These are phyloP conservation scores for Singerocomus inundabilis DNA, from an alignment of 1,284 basidiomycete genomes.

Conservation along the genomic window DNA sequence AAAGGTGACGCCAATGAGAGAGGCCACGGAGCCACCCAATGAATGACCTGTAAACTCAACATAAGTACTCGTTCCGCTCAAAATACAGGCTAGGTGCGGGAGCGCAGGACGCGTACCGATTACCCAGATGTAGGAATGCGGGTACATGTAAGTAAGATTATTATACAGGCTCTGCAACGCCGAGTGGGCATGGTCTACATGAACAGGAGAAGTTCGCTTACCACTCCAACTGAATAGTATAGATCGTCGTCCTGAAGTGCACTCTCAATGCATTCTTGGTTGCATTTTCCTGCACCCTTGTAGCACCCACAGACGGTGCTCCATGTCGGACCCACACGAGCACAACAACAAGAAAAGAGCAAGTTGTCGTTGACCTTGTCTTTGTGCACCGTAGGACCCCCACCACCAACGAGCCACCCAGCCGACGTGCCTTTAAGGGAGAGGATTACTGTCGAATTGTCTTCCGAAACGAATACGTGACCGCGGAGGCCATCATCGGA, in stretches of 20 bases:
- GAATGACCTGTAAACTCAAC: constrained; percentile 49
- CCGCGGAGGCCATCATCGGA: constrained; percentile 87
- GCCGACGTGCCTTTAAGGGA: constrained; percentile 93
- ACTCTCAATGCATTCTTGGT: constrained; percentile 69
- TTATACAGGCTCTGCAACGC: constrained; percentile 65
- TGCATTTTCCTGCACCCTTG: constrained; percentile 65
- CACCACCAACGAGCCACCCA: constrained; percentile 73
- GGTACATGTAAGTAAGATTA: constrained; percentile 80
- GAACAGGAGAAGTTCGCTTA: constrained; percentile 32
- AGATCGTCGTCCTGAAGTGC: constrained; percentile 75
- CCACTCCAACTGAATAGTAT: constrained; percentile 73
- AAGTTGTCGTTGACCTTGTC: constrained; percentile 91
- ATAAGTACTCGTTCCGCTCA: not conserved
- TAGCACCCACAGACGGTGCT: constrained; percentile 83
- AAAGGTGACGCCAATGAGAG: constrained; percentile 79
- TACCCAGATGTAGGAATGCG: constrained; percentile 80
- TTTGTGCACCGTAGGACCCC: constrained; percentile 53
- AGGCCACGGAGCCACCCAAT: constrained; percentile 80
- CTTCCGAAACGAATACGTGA: constrained; percentile 78
- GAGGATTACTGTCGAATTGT: constrained; percentile 85
- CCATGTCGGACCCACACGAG: constrained; percentile 84
- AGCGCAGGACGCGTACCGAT: constrained; percentile 35
- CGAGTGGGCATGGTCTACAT: not conserved
- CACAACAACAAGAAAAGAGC: constrained; percentile 90
- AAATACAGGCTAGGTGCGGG: not conserved